Percentiles rank a stretch among this genome's conserved stretches.
Conservation (phyloP, 371 early-diverging fungal genomes). For the Mucor racemosus region DNA sequence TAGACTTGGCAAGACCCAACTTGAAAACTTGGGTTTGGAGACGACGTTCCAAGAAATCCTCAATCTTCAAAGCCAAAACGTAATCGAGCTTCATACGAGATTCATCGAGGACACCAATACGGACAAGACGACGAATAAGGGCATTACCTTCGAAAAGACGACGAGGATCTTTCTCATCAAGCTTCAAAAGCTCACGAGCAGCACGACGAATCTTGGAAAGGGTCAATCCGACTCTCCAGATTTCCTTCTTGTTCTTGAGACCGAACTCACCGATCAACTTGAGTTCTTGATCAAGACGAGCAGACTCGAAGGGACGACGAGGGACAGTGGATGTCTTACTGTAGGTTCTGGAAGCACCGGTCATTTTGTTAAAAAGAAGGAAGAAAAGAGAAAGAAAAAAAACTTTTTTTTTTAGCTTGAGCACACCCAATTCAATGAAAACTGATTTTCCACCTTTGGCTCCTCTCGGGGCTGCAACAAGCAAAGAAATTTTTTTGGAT, state of each 20-base stretch:
- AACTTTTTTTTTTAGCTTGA: background rate
- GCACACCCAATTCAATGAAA: background rate
- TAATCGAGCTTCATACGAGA: conserved; percentile 98
- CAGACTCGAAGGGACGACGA: conserved; percentile 98
- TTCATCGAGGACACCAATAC: conserved; percentile 98
- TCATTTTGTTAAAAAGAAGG: conserved; percentile 37
- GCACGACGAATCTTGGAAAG: conserved; percentile 99
- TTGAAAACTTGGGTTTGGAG: conserved; percentile 99
- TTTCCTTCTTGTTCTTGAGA: conserved; percentile 99
- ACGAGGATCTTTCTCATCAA: conserved; percentile 97
- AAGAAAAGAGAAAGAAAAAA: conserved; percentile 12
- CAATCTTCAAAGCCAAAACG: conserved; percentile 97
- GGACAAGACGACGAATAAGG: conserved; percentile 97
- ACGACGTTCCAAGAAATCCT: conserved; percentile 99
- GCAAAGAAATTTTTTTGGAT: background rate
- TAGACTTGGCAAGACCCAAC: conserved; percentile 98
- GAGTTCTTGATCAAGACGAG: conserved; percentile 98
- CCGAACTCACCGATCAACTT: conserved; percentile 99
- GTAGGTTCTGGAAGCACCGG: conserved; percentile 61
- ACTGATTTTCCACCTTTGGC: no score
- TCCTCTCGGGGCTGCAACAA: background rate
- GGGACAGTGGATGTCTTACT: conserved; percentile 99
- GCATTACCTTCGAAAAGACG: conserved; percentile 99
- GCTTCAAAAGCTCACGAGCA: conserved; percentile 99
- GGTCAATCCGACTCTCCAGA: conserved; percentile 97